Base-by-base conservation (phyloP, 139 green algal genomes). In the Chlamydomonas schloesseri region DNA sequence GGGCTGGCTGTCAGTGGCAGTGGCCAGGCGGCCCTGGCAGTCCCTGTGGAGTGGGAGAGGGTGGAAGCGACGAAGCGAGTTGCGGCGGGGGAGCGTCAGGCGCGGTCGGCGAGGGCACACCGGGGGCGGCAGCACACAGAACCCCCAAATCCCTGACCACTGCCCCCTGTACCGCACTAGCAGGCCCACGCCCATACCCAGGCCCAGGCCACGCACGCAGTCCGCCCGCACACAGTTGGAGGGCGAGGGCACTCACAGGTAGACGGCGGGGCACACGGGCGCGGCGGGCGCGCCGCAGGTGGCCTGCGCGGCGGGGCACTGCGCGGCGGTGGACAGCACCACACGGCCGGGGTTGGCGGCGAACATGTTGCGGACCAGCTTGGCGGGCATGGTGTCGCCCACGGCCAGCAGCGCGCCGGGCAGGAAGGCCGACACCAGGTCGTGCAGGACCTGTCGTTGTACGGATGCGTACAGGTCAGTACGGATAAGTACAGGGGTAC, bases 361-460 rank as follows among this genome's bases (percentile, higher is more conserved):
- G n/a, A 70, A 71, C 42, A 71, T 26, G 6, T 42, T 50, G 34
- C 57, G 71, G 37, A 76, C 34, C 53, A 91, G 77, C 82, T 70
- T 68, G 72, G 69, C 70, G 13, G 60, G 23, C 2, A 29, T 14
- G 77, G 9, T 65, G 73, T 80, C 8, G 24, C 50, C 26, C 57
- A 50, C 2, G 42, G 36, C 1, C 36, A 29, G 36, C 24, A 33
- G 24, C 65, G 62, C 46, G 78, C 29, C 0, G 90, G 89, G 31
- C 73, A 77, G 71, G 53, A 93, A 47, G 0, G 89, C 88, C 14
- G 47, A 31, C 0, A 91, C 82, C 33, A 96, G 73, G 90, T 96
- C 94, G 31, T 50, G 75, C 37, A 96, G 88, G 21, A 91, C 88
- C 88, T 89, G 73, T n/a, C n/a, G n/a, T n/a, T n/a, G n/a, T n/a